Evolutionary conservation across 2,329 filamentous ascomycete genomes (phyloP), one percentile per base, ranked within the genome.

Genomic region (Sarocladium brachiariae): DNA sequence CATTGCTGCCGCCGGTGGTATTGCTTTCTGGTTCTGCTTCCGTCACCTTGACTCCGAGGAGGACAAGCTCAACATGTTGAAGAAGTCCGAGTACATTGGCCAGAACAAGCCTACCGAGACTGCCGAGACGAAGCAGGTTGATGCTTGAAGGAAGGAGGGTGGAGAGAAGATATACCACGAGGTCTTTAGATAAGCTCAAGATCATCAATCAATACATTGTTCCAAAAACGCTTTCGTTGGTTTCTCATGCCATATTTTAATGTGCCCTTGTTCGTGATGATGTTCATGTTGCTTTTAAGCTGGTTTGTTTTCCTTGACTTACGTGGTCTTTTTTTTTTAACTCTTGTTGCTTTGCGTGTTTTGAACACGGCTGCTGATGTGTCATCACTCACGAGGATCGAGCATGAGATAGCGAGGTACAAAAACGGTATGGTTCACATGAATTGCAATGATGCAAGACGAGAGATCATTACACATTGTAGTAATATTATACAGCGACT

Each of bases 21-120:
- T 74, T 3, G 70, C 73, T 2, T 89, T 90, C 70, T 90, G 84
- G 84, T 63, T 83, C 59, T 79, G 75, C 59, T 87, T 86, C 70
- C 69, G 74, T 34, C 70, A 77, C n/a, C 71, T 86, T 9, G 86
- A 90, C 60, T 68, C 65, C 23, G 71, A 83, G 56, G 87, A 90
- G 62, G 86, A 89, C 63, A 71, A 74, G 58, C 69, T 86, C 56
- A 90, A 90, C 65, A 76, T 81, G 75, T 65, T 80, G 48, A 63
- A 70, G 64, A 69, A 67, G 58, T 71, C 70, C 19, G 62, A 71
- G 55, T 75, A 58, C 54, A 60, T 70, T 55, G 72, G 72, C 35
- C 50, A 56, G n/a, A 62, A 65, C 57, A 60, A 70, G 59, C 72
- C 69, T 19, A 69, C 62, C 23, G 37, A 46, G 33, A 53, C 51